Base-by-base conservation (phyloP, 108 stramenopile species). In the Conticribra guillardii region DNA sequence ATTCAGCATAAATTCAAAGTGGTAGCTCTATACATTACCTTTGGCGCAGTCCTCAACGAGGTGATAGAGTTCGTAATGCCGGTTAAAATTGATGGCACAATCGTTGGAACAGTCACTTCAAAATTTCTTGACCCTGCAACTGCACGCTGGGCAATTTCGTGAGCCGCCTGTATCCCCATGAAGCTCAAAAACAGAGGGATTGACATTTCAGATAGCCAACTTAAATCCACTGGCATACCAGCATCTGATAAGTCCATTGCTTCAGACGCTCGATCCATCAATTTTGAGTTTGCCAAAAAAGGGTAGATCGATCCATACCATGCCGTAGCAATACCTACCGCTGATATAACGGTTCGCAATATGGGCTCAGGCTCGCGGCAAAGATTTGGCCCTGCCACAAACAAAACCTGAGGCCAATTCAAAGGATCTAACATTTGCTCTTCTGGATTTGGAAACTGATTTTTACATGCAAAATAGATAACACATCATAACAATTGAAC, bases 241-340 rank as follows among this genome's bases (percentile, higher is more conserved):
- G 93, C 89, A 64, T 91, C 90, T 32, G 84, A 82, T 34, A 91
- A 69, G 8, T 82, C 77, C 71, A 94, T 63, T 5, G 87, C 80
- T 33, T 91, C 88, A 16, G 84, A 85, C 24, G 88, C 81, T 24
- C 81, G 70, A 32, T 85, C 84, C 55, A 87, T 49, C 1, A 91
- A 24, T 22, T 69, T 80, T n/a, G 83, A 60, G 61, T 94, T 94
- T 7, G 88, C 60, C n/a, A 94, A 50, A 50, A 89, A 91, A 4
- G 93, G 93, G 60, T 88, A 91, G n/a, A 94, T 74, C 4, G 88
- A 87, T 3, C 85, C 69, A 63, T 91, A 94, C 90, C 90, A 91
- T 1, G 81, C 70, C 8, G 90, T 88, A 23, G 83, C 88, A 26
- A 94, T 59, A 29, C 87, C 90, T 2, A 90, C 37, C 45, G 76